These are phyloP conservation scores for Dryas alaskensis DNA, from an alignment of 306 rosid species.

Conservation along the genomic window DNA sequence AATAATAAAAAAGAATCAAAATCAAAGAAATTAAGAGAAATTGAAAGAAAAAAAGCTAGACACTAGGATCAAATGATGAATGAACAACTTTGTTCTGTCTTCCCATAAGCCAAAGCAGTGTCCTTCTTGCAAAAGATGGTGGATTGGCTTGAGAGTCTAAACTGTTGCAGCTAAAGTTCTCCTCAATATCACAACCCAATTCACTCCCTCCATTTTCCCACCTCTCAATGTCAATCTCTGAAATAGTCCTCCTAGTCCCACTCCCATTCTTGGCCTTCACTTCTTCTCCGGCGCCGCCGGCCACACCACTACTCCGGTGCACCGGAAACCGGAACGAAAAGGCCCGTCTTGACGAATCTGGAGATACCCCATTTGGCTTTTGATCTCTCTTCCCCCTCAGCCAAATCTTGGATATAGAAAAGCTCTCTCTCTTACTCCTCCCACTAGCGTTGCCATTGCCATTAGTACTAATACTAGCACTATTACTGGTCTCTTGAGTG, in stretches of 20 bases:
- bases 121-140: conserved; percentile 84
- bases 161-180: conserved; percentile 62
- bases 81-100: conserved; percentile 88
- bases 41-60: conserved; percentile 22
- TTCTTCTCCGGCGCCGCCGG: conserved; percentile 30
- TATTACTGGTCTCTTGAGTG: neutral
- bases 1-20: neutral
- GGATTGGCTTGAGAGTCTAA: conserved; percentile 72
- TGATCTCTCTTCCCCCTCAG: conserved; percentile 51
- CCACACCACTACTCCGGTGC: conserved; percentile 15
- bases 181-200: conserved; percentile 47
- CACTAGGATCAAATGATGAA: conserved; percentile 54
- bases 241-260: conserved; percentile 50
- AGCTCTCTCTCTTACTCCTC: conserved; percentile 57
- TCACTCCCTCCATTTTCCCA: conserved; percentile 73
- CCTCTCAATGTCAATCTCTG: conserved; percentile 49
- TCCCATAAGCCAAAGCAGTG: conserved; percentile 88
- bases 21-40: conserved; percentile 1
- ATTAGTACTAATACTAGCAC: conserved; percentile 7
- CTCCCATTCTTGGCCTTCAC: conserved; percentile 40
- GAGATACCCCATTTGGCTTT: conserved; percentile 26
- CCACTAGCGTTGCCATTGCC: conserved; percentile 27
- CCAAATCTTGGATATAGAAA: conserved; percentile 86
- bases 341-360: conserved; percentile 57
- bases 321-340: conserved; percentile 67